Percentiles rank a stretch among this genome's conserved stretches.
Evolutionary conservation across 2,329 filamentous ascomycete species (phyloP).

Genomic region (Aspergillus costaricaensis): DNA sequence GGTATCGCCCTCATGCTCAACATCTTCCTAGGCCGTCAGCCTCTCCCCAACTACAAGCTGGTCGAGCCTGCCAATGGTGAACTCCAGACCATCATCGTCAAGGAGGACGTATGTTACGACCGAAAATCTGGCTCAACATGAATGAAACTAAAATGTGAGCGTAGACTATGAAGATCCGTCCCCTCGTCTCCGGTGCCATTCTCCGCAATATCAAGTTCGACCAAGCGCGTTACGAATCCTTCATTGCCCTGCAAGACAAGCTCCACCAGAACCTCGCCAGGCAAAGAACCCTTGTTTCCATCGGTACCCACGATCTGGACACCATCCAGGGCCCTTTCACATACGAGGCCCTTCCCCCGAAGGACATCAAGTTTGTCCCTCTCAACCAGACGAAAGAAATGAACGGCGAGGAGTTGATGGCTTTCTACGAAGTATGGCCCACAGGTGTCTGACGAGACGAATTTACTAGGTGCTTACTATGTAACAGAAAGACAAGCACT

Average conservation of each 20-base stretch:
- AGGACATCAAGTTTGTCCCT: slow-evolving; percentile 86
- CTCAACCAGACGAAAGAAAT: slow-evolving; percentile 90
- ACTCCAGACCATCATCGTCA: slow-evolving; percentile 78
- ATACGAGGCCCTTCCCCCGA: slow-evolving; percentile 89
- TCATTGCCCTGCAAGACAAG: slow-evolving; percentile 97
- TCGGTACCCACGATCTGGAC: slow-evolving; percentile 95
- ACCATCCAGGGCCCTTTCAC: slow-evolving; percentile 93
- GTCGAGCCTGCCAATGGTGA: slow-evolving; percentile 71
- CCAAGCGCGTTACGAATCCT: slow-evolving; percentile 88
- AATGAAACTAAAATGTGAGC: slow-evolving; percentile 2
- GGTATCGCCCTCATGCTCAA: slow-evolving; percentile 94
- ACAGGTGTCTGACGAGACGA: background rate
- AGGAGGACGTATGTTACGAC: slow-evolving; percentile 56
- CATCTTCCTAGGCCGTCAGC: slow-evolving; percentile 78
- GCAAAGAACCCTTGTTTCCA: slow-evolving; percentile 90
- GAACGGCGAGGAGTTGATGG: slow-evolving; percentile 85
- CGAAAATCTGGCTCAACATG: slow-evolving; percentile 6
- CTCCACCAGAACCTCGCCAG: slow-evolving; percentile 94
- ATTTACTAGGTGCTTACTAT: slow-evolving; percentile 16
- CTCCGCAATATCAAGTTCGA: slow-evolving; percentile 90
- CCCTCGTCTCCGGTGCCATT: slow-evolving; percentile 85
- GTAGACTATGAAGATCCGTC: slow-evolving; percentile 74
- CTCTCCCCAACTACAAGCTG: slow-evolving; percentile 77
- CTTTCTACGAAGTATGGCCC: slow-evolving; percentile 71
- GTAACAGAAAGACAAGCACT: slow-evolving; percentile 77